Evolutionary conservation across 2,329 filamentous ascomycete species (phyloP).

Genomic region (Botrytis paeoniae): DNA sequence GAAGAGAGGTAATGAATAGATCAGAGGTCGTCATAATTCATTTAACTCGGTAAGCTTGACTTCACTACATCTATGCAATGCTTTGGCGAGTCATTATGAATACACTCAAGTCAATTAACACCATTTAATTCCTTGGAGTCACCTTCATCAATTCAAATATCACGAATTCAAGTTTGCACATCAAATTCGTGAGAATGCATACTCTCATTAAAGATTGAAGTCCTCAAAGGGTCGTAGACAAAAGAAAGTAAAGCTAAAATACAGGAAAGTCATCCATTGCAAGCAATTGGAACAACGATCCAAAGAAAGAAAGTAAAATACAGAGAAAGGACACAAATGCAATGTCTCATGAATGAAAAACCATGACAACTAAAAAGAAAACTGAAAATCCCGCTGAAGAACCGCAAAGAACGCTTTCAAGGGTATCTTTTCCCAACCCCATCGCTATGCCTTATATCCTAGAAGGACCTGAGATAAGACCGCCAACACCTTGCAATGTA

Average conservation of each 20-base stretch:
- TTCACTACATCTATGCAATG: background rate
- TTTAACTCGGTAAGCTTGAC: background rate
- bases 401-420: background rate
- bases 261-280: background rate
- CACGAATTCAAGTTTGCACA: background rate
- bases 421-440: constrained; percentile 10
- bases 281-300: background rate
- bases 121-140: background rate
- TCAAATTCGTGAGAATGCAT: background rate
- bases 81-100: background rate
- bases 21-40: background rate
- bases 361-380: background rate
- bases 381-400: background rate
- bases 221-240: background rate
- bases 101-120: background rate
- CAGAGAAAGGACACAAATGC: background rate
- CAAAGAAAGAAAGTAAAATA: background rate
- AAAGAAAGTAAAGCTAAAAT: background rate
- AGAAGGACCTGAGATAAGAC: background rate
- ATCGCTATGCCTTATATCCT: background rate
- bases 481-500: background rate
- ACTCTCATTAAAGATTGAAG: background rate
- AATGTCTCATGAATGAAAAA: background rate
- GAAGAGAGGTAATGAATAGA: background rate
- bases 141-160: background rate